Base-by-base conservation (phyloP, 345 rosid genomes). In the Hirschfeldia incana region DNA sequence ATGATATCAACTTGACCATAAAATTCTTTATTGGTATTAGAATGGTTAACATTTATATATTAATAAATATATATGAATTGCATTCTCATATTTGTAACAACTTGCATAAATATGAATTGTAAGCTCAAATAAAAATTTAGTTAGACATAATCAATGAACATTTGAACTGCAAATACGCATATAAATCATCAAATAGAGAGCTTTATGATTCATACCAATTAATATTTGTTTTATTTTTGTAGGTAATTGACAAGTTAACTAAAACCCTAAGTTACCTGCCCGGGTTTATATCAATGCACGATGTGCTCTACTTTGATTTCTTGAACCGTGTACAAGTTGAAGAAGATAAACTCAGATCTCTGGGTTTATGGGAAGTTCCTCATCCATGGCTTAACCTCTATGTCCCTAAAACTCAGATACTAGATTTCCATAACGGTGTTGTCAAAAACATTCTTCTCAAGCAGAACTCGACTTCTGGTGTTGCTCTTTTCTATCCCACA, bases 351-450 rank as follows among this genome's bases (percentile, higher is more conserved):
- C 84, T 92, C 13, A 81, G 90, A 75, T 85, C 97, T 4, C 86
- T 85, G 62, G 97, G 97, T 62, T 85, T 94, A 77, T 94, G 97
- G 98, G 97, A 92, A 81, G 91, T 94, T 80, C 98, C 98, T 7
- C 97, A 94, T 81, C 98, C 97, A 77, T 94, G 98, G 98, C 97
- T 94, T 79, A 92, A 94, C 83, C 97, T 94, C 70, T 88, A 88
- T 51, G 74, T 94, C 5, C 97, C 98, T 11, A 89, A 84, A 83
- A 90, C 98, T 75, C 81, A 78, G 3, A 88, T 94, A 7, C 34
- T 59, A 0, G 88, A 86, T 67, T 92, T 94, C 84, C 75, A 88
- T 64, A 61, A 87, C 0, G 97, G 92, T 61, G 94, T 87, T 80
- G 80, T 94, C 80, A 82, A 64, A 62, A 76, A 83, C 78, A 87